Conservation (phyloP, 192 early-diverging fungal genomes). For the Paraglomus occultum region DNA sequence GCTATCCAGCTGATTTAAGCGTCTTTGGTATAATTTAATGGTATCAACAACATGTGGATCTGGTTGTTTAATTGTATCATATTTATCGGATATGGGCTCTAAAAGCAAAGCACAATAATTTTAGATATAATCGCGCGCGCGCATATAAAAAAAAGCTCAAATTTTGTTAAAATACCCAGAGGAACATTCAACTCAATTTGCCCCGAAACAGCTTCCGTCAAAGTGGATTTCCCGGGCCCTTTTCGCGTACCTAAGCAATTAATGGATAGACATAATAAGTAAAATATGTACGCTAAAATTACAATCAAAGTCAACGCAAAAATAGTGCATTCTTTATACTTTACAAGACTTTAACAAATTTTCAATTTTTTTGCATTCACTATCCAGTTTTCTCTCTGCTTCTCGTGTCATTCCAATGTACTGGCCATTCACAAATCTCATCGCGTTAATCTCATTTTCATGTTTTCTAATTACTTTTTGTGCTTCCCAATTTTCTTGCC, state of each 20-base stretch:
- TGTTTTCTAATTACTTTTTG: not conserved
- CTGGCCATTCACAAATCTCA: conserved; percentile 23
- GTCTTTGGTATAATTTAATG: not conserved
- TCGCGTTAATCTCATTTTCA: conserved; percentile 3
- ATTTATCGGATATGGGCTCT: not conserved
- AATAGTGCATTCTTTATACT: too few species aligned
- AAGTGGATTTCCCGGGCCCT: not conserved
- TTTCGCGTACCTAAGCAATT: too few species aligned
- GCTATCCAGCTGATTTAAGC: not conserved
- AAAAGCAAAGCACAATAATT: too few species aligned
- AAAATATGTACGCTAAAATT: too few species aligned
- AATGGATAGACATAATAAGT: too few species aligned
- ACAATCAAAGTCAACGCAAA: too few species aligned
- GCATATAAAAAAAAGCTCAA: too few species aligned
- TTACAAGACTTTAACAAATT: not conserved
- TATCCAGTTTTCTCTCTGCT: not conserved
- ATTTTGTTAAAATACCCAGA: too few species aligned
- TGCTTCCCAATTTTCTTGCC: not conserved
- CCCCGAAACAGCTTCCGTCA: not conserved
- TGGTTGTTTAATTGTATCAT: not conserved
- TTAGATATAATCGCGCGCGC: too few species aligned
- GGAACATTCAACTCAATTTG: not conserved
- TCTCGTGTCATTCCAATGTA: not conserved
- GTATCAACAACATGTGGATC: conserved; percentile 5
- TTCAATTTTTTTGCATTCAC: conserved; percentile 12